Percentiles rank a stretch among this genome's conserved stretches.
phyloP scores from a whole-genome alignment of 306 rosid genomes.

The Trifolium fragiferum region DNA sequence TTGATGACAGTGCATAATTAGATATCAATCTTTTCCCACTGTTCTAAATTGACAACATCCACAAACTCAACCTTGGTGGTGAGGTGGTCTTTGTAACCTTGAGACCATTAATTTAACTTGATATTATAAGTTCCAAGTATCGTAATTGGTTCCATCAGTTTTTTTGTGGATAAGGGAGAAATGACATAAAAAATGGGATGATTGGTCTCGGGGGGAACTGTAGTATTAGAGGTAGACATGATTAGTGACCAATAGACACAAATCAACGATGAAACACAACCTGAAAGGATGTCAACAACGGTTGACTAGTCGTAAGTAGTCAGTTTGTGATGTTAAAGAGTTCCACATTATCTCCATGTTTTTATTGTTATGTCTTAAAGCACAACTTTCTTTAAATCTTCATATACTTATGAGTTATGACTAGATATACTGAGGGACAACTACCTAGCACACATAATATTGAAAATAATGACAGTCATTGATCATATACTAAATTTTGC shows the following conservation, averaged over 20 bases:
- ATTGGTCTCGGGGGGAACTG: neutral
- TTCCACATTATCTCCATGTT: too few species aligned
- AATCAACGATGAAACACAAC: neutral
- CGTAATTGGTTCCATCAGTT: neutral
- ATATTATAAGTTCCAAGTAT: neutral
- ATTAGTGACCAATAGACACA: neutral
- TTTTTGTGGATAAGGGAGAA: neutral
- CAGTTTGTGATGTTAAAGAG: too few species aligned
- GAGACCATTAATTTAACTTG: neutral
- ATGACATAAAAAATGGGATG: neutral
- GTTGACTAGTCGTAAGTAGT: neutral
- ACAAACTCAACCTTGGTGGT: neutral
- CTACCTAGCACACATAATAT: neutral
- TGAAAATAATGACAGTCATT: conserved; percentile 11
- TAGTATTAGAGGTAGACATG: neutral
- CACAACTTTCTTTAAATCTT: conserved; percentile 13
- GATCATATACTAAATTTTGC: conserved; percentile 41
- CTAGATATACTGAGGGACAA: conserved; percentile 11
- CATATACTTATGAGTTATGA: conserved; percentile 1
- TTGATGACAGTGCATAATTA: neutral
- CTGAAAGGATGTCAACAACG: neutral
- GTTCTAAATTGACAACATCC: neutral
- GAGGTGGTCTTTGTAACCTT: neutral
- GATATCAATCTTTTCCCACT: neutral
- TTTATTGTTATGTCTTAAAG: conserved; percentile 18